Evolutionary conservation across 73 alveolate species (phyloP), one percentile per base, ranked within the genome.

Genomic region (Blepharisma stoltei): DNA sequence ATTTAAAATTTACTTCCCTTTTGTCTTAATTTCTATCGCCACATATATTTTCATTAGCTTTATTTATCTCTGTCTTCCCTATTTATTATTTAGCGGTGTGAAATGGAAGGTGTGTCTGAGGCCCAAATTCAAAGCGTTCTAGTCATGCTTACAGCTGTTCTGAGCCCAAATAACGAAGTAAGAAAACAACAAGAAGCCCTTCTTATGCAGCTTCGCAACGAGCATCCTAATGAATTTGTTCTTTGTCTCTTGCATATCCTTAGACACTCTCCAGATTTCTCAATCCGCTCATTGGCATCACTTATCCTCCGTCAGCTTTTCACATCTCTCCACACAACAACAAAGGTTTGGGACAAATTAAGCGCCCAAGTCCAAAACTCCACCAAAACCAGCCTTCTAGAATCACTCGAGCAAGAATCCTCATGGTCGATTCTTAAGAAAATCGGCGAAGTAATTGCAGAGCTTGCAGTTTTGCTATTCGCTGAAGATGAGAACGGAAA

Each of bases 371-470:
- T 88, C n/a, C 67, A 89, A 55, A 44, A 44, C 48, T 80, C 45
- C 55, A 86, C 84, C 14, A 81, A 76, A 54, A 68, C 66, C 14
- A 76, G 80, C 8, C 78, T 88, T 37, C 76, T 91, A 55, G 71
- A 84, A 73, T 67, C 81, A 41, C 49, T 80, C 70, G 50, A 67
- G 46, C 71, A 78, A 9, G 88, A 85, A 71, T 53, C 71, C 11
- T 86, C 82, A 69, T 77, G 81, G 77, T 67, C 44, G 44, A 83
- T 90, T 70, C 66, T 86, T 46, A 81, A 77, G 53, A 68, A 77
- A 81, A 49, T 90, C 14, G 83, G 97, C 76, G 92, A 92, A 55
- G 53, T 87, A 38, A 83, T 90, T 54, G 89, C 90, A 49, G 98
- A 92, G 73, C 77, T 88, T 43, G 85, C 78, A 21, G 89, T 89